These are phyloP conservation scores for Nicotiana undulata DNA, from an alignment of 257 asterid genomes.

Conservation along the genomic window DNA sequence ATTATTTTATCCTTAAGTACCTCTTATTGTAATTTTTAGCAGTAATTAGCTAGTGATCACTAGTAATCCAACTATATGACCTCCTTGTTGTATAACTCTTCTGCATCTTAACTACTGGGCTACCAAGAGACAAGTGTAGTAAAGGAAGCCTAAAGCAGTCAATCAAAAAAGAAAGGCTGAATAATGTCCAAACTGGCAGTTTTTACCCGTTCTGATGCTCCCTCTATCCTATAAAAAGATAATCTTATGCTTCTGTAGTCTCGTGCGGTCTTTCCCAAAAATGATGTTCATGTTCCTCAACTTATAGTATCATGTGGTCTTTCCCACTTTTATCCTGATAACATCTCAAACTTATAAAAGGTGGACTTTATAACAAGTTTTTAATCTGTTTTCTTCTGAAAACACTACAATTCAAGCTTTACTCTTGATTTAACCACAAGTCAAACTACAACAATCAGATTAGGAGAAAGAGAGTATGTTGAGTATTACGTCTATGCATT, in stretches of 20 bases:
- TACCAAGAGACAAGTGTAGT: background rate
- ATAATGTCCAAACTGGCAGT: background rate
- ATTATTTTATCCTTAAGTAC: background rate
- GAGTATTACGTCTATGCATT: background rate
- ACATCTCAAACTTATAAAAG: background rate
- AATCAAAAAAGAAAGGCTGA: background rate
- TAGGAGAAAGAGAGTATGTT: background rate
- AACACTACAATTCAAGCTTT: background rate
- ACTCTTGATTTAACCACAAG: background rate
- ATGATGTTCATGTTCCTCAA: background rate
- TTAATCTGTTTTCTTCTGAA: background rate
- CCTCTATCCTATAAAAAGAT: background rate
- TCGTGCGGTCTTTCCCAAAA: background rate
- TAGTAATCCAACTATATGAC: background rate
- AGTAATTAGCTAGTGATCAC: background rate
- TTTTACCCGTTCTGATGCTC: background rate
- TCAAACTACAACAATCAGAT: background rate
- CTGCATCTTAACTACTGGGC: background rate
- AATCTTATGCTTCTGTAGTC: background rate
- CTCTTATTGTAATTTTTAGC: background rate
- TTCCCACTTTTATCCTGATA: background rate
- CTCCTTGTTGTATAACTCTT: background rate
- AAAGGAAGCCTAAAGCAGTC: background rate
- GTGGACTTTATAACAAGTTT: background rate
- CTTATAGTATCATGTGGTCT: too few species aligned